These are phyloP conservation scores for Diaporthe nobilis DNA, from an alignment of 2,329 filamentous ascomycete species.

Conservation along the genomic window DNA sequence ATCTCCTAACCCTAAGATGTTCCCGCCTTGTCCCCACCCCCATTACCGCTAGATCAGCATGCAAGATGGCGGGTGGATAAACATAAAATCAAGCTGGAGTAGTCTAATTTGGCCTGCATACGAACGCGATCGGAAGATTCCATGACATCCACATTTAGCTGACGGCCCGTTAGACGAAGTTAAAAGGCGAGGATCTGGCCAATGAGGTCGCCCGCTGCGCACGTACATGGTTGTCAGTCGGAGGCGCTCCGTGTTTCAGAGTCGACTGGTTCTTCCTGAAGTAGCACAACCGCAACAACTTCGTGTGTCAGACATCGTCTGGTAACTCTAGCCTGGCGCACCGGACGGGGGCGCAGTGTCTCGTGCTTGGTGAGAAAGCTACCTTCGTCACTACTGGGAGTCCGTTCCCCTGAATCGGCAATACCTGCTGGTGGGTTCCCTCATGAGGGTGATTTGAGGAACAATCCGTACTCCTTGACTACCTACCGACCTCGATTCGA, in stretches of 20 bases:
- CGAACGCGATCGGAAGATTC: conserved; percentile 1
- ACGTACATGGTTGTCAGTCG: conserved; percentile 20
- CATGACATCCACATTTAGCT: conserved; percentile 28
- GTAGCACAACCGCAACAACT: conserved; percentile 23
- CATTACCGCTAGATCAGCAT: background rate
- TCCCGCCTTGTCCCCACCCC: background rate
- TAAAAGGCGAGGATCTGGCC: background rate
- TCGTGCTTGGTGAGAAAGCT: conserved; percentile 15
- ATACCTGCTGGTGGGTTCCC: conserved; percentile 22
- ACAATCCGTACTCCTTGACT: conserved; percentile 3
- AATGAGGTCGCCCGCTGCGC: conserved; percentile 2
- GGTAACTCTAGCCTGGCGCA: conserved; percentile 34
- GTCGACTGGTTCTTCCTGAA: conserved; percentile 26
- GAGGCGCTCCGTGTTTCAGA: conserved; percentile 39
- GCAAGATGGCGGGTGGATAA: background rate
- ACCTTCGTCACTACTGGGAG: background rate
- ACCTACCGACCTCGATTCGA: background rate
- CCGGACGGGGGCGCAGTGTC: conserved; percentile 34
- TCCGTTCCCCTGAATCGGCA: background rate
- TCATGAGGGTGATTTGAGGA: conserved; percentile 4
- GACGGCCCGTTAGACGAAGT: conserved; percentile 20
- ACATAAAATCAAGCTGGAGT: background rate
- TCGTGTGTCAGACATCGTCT: conserved; percentile 39
- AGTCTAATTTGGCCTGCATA: conserved; percentile 16
- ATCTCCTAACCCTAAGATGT: conserved; percentile 16